A percentile compares a stretch with the other conserved stretches of the same genome.
phyloP scores from a whole-genome alignment of 345 rosid species.

The Kernera saxatilis region DNA sequence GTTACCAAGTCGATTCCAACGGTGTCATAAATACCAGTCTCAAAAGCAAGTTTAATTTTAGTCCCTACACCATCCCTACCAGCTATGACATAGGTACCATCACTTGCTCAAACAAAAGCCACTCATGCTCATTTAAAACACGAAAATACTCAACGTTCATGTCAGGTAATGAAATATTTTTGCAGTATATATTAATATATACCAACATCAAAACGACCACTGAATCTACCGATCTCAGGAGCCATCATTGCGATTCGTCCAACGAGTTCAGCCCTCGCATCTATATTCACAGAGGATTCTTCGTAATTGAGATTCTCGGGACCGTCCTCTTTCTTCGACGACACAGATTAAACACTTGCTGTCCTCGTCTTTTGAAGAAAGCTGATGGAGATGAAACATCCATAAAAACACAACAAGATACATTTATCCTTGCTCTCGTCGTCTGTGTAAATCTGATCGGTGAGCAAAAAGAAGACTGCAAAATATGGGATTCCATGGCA shows the following conservation, averaged over 20 bases:
- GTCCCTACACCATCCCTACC: slow-evolving; percentile 98
- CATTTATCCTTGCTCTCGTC: too few species aligned
- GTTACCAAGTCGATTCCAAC: slow-evolving; percentile 87
- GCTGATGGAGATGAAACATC: background rate
- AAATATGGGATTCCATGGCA: too few species aligned
- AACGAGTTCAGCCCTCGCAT: slow-evolving; percentile 85
- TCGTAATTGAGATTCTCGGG: slow-evolving; percentile 52
- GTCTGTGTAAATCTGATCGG: too few species aligned
- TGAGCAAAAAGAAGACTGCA: too few species aligned
- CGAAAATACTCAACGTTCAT: background rate
- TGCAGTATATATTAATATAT: slow-evolving; percentile 6
- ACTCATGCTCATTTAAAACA: background rate
- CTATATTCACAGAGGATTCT: slow-evolving; percentile 82
- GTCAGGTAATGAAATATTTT: too few species aligned
- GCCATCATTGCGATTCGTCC: slow-evolving; percentile 79
- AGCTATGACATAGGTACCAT: slow-evolving; percentile 78
- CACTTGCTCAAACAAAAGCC: slow-evolving; percentile 42
- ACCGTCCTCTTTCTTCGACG: slow-evolving; percentile 20
- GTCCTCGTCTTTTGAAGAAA: slow-evolving; percentile 1
- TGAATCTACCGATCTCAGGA: slow-evolving; percentile 84
- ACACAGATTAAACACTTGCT: slow-evolving; percentile 16
- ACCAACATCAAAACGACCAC: slow-evolving; percentile 87
- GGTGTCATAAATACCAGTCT: slow-evolving; percentile 78
- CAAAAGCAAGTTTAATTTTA: slow-evolving; percentile 85
- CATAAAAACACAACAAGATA: too few species aligned